Percentiles rank a stretch among this genome's conserved stretches.
phyloP scores from a whole-genome alignment of 306 rosid species.

The Pueraria montana region DNA sequence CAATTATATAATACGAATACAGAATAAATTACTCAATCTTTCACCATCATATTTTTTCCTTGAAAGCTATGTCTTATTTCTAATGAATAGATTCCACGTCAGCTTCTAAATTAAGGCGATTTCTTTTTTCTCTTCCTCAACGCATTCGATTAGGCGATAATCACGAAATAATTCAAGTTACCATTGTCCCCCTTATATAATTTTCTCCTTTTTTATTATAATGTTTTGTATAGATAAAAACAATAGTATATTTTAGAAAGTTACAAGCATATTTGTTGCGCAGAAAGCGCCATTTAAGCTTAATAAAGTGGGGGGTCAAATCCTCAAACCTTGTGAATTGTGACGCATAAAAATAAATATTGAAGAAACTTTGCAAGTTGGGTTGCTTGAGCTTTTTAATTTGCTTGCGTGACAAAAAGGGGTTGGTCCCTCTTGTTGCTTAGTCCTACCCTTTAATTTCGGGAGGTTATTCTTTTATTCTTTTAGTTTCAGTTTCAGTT shows the following conservation, averaged over 20 bases:
- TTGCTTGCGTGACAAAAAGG: constrained; percentile 52
- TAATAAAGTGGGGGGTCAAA: constrained; percentile 51
- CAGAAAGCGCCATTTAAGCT: constrained; percentile 61
- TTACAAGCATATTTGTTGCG: constrained; percentile 15
- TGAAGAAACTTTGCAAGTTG: constrained; percentile 35
- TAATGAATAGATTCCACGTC: constrained; percentile 15
- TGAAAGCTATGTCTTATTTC: neutral
- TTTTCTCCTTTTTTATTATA: neutral
- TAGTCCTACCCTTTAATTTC: constrained; percentile 42
- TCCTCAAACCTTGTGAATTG: constrained; percentile 26
- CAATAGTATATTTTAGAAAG: neutral
- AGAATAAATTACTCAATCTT: neutral
- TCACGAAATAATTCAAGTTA: neutral
- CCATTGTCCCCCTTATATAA: neutral
- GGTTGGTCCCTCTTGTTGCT: constrained; percentile 51
- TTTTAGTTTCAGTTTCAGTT: constrained; percentile 20
- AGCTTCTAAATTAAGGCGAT: neutral
- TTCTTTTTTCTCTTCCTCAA: neutral
- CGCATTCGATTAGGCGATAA: neutral
- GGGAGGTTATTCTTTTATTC: neutral
- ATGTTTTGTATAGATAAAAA: neutral
- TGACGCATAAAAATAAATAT: constrained; percentile 17
- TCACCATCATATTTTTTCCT: neutral
- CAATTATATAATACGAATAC: neutral
- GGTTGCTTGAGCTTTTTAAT: constrained; percentile 40